Evolutionary conservation across 768 basidiomycete genomes (phyloP), one percentile per base, ranked within the genome.

Genomic region (Mycena capillaripes): DNA sequence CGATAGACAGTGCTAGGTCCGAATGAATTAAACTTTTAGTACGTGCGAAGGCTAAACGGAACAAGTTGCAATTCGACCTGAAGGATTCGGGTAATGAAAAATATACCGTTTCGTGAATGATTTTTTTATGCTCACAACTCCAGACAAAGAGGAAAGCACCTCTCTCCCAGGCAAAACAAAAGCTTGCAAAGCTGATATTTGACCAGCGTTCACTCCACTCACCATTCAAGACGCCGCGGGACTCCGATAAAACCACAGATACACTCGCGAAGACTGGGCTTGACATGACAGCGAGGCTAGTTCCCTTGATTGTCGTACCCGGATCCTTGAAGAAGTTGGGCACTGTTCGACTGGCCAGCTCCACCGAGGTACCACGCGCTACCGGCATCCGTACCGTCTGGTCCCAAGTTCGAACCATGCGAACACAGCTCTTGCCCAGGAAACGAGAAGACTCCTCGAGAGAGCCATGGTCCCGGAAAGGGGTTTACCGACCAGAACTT

Each of bases 201-300:
- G n/a, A n/a, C n/a, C 38, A 4, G 38, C 9, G 7, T 10, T 38
- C 38, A 38, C 16, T 38, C 38, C 38, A 38, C 2, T 8, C 10
- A 16, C 38, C 38, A 10, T 16, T 11, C 16, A 38, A 7, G 53
- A 30, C 29, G 61, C 66, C 58, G 67, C 56, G 70, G 62, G 38
- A 34, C 40, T 60, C 70, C 63, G 58, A 36, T 42, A 71, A 59
- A 64, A 34, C 30, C 69, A 64, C 23, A 55, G 12, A 64, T 21
- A 68, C 48, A 62, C 69, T 61, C 50, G 63, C 50, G 63, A 66
- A 69, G 66, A 69, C 60, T 61, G 65, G 27, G 19, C 55, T 70
- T 70, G 72, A 66, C 68, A 69, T 73, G 69, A 70, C 71, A 65
- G 60, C 23, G n/a, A 67, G 46, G 34, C 60, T 66, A 63, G 71